These are phyloP conservation scores for Cenococcum geophilum DNA, from an alignment of 495 filamentous ascomycete species.

Conservation along the genomic window DNA sequence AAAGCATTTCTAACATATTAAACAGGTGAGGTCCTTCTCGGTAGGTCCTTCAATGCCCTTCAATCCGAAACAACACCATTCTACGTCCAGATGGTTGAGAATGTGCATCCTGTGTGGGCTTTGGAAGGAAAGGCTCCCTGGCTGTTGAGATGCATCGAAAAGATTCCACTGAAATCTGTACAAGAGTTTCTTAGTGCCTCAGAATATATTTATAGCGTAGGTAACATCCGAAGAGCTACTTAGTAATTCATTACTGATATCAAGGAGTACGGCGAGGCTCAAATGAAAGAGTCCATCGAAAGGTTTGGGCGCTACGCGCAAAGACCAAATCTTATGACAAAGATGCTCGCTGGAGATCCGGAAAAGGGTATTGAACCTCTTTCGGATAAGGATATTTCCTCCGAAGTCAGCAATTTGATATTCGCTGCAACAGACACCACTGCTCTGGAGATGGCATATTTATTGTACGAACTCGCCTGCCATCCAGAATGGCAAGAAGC, in stretches of 20 bases:
- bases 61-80: neutral
- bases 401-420: constrained; percentile 29
- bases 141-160: neutral
- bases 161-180: neutral
- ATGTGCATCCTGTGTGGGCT: neutral
- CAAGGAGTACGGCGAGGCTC: constrained; percentile 5
- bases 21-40: constrained; percentile 5
- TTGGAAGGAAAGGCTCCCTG: neutral
- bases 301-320: constrained; percentile 1
- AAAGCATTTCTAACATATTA: neutral
- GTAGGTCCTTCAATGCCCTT: constrained; percentile 2
- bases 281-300: constrained; percentile 1
- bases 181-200: constrained; percentile 1
- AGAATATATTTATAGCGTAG: constrained; percentile 8
- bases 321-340: constrained; percentile 22
- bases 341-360: constrained; percentile 24
- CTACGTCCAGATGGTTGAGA: constrained; percentile 1
- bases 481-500: constrained; percentile 26
- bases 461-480: constrained; percentile 26
- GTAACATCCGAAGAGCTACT: neutral
- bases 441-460: constrained; percentile 25
- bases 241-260: too few species aligned
- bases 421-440: constrained; percentile 32
- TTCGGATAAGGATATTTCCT: constrained; percentile 22
- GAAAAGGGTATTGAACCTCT: constrained; percentile 21